These are phyloP conservation scores for Nicotiana otophora DNA, from an alignment of 257 asterid genomes.

Conservation along the genomic window DNA sequence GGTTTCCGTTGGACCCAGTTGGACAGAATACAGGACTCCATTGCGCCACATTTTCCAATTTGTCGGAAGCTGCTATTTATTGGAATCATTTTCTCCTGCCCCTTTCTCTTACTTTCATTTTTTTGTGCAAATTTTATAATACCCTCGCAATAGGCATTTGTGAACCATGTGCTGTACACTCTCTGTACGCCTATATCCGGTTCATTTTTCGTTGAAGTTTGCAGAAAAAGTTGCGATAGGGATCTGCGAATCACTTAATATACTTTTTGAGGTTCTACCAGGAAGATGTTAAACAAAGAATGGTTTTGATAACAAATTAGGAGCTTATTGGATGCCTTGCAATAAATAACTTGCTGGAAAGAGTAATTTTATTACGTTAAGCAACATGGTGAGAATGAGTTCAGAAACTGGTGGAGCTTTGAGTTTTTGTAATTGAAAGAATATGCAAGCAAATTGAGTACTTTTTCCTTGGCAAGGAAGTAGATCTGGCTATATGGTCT, in stretches of 20 bases:
- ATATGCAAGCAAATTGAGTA: background rate
- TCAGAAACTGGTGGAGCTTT: background rate
- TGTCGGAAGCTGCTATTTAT: background rate
- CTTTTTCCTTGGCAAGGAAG: background rate
- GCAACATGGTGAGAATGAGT: background rate
- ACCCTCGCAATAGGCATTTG: background rate
- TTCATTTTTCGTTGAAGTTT: too few species aligned
- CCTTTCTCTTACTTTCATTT: background rate
- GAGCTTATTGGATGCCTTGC: background rate
- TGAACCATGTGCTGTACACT: background rate
- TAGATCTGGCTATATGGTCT: background rate
- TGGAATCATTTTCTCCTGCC: background rate
- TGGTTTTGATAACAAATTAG: background rate
- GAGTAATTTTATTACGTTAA: background rate
- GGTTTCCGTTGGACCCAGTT: background rate
- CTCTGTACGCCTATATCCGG: background rate
- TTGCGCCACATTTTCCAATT: background rate
- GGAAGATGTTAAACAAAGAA: background rate
- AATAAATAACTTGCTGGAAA: background rate
- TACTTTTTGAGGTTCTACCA: background rate
- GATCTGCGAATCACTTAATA: background rate
- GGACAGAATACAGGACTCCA: background rate
- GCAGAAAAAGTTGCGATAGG: background rate
- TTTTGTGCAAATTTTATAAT: background rate
- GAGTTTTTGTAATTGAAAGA: background rate